A percentile compares a stretch with the other conserved stretches of the same genome.
phyloP scores from a whole-genome alignment of 2,329 filamentous ascomycete species.

The Chrysosporium queenslandicum region DNA sequence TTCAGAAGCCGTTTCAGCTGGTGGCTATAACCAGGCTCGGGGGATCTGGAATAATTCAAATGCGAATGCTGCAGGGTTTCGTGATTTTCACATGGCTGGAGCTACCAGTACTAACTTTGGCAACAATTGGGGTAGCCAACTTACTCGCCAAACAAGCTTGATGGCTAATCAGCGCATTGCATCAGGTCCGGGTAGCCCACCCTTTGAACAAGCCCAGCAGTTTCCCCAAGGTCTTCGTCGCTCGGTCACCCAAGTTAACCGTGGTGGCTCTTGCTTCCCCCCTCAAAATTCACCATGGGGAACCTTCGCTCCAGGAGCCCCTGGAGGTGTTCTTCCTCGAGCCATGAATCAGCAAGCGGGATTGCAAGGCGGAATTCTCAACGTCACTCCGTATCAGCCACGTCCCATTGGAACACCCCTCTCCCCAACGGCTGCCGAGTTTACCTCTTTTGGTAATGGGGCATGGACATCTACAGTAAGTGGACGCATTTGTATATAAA shows the following conservation, averaged over 20 bases:
- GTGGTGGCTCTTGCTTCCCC: conserved; percentile 27
- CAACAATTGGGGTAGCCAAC: conserved; percentile 26
- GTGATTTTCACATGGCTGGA: conserved; percentile 20
- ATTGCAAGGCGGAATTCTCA: conserved; percentile 29
- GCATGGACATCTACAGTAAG: conserved; percentile 44
- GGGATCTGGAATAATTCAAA: conserved; percentile 24
- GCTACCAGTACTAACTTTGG: conserved; percentile 21
- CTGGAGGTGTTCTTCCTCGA: conserved; percentile 22
- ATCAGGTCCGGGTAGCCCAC: conserved; percentile 29
- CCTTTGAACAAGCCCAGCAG: conserved; percentile 24
- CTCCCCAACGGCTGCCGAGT: conserved; percentile 65
- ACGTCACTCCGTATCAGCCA: conserved; percentile 40
- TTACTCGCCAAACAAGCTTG: conserved; percentile 18
- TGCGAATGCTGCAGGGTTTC: conserved; percentile 14
- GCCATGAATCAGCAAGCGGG: conserved; percentile 26
- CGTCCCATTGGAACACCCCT: conserved; percentile 55
- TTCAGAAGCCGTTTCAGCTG: conserved; percentile 35
- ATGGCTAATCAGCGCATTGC: conserved; percentile 28
- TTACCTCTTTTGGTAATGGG: conserved; percentile 43
- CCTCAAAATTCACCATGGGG: conserved; percentile 28
- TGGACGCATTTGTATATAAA: conserved; percentile 22
- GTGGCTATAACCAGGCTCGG: conserved; percentile 34
- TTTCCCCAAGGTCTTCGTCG: conserved; percentile 24
- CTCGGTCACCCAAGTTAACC: conserved; percentile 26
- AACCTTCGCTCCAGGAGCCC: conserved; percentile 23